Conservation (phyloP, 192 early-diverging fungal species). For the Entomortierella parvispora region DNA sequence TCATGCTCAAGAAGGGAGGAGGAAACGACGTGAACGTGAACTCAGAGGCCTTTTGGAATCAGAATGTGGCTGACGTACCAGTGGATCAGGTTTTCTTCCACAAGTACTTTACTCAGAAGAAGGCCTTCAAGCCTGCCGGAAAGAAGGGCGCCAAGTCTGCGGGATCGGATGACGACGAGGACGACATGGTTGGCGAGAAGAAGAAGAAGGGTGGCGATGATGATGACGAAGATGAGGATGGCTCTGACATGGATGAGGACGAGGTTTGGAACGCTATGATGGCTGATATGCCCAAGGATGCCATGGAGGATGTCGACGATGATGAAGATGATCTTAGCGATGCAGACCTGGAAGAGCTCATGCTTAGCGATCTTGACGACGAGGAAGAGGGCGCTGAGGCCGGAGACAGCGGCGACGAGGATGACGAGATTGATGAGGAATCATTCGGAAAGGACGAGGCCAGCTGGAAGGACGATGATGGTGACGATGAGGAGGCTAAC, state of each 20-base stretch:
- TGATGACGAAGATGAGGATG: slow-evolving; percentile 52
- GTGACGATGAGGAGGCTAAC: slow-evolving; percentile 58
- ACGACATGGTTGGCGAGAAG: slow-evolving; percentile 48
- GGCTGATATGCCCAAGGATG: slow-evolving; percentile 69
- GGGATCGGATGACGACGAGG: slow-evolving; percentile 41
- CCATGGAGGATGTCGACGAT: slow-evolving; percentile 63
- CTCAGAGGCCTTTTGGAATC: slow-evolving; percentile 66
- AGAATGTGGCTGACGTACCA: slow-evolving; percentile 70
- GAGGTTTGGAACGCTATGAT: slow-evolving; percentile 93
- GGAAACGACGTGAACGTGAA: slow-evolving; percentile 73
- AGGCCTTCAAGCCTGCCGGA: slow-evolving; percentile 31
- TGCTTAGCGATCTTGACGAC: slow-evolving; percentile 55
- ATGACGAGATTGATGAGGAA: slow-evolving; percentile 59
- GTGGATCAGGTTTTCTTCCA: slow-evolving; percentile 87
- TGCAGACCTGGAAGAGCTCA: slow-evolving; percentile 57
- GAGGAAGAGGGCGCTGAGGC: slow-evolving; percentile 61
- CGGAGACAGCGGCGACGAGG: slow-evolving; percentile 53
- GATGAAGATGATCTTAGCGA: slow-evolving; percentile 58
- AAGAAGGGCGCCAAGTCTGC: slow-evolving; percentile 40
- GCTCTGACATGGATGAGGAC: slow-evolving; percentile 71
- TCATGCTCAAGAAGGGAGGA: slow-evolving; percentile 76
- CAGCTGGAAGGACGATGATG: slow-evolving; percentile 51
- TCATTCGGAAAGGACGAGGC: slow-evolving; percentile 67
- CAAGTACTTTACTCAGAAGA: slow-evolving; percentile 77
- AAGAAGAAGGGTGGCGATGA: slow-evolving; percentile 54